phyloP scores from a whole-genome alignment of 371 early-diverging fungal genomes.

The Mucor mucedo region DNA sequence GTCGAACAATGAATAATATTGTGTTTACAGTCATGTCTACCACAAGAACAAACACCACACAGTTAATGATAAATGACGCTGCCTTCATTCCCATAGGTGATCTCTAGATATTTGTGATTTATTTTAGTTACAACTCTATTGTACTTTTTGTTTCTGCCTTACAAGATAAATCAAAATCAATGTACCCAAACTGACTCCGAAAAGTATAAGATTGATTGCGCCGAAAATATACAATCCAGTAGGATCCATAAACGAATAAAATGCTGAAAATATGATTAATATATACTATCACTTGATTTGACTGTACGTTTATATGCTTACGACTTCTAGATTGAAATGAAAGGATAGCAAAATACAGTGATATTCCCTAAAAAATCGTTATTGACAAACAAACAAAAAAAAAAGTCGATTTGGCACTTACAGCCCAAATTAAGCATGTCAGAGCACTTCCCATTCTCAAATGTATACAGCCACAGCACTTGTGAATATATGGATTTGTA shows the following conservation, averaged over 20 bases:
- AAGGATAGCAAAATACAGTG: constrained; percentile 52
- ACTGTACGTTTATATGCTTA: constrained; percentile 25
- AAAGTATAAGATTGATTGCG: constrained; percentile 41
- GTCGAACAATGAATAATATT: constrained; percentile 41
- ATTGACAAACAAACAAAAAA: background rate
- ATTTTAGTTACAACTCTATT: background rate
- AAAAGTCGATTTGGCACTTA: constrained; percentile 15
- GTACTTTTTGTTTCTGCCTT: background rate
- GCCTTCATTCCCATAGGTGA: constrained; percentile 17
- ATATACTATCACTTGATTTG: background rate
- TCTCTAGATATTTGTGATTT: constrained; percentile 21
- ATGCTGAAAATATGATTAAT: constrained; percentile 31
- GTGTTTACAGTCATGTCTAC: constrained; percentile 38
- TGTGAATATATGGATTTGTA: constrained; percentile 35
- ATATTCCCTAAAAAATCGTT: constrained; percentile 33
- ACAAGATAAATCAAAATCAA: constrained; percentile 40
- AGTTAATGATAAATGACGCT: constrained; percentile 26
- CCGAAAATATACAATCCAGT: constrained; percentile 49
- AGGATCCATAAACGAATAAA: constrained; percentile 37
- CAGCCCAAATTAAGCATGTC: constrained; percentile 49
- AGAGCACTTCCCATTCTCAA: constrained; percentile 43
- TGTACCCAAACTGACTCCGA: constrained; percentile 35
- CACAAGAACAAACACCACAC: constrained; percentile 30
- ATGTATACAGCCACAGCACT: constrained; percentile 58
- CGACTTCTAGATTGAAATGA: constrained; percentile 53